Conservation (phyloP, 306 rosid genomes). For the Sechiopsis laciniata region DNA sequence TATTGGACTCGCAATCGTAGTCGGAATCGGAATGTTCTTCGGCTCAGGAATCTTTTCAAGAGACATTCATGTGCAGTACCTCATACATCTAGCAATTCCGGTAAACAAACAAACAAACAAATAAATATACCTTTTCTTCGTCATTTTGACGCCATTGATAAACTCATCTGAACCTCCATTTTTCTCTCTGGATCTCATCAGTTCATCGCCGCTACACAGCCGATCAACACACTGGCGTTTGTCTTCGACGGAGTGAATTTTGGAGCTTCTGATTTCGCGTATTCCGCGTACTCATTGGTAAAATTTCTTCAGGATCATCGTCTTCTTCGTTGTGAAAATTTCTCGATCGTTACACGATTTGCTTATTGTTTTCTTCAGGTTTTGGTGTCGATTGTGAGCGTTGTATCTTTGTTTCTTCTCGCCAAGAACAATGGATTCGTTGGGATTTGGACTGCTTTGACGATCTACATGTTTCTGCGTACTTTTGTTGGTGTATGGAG, state of each 20-base stretch:
- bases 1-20: conserved; percentile 55
- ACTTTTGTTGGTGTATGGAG: conserved; percentile 84
- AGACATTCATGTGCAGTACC: conserved; percentile 57
- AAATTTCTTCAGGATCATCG: conserved; percentile 22
- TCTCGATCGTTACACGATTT: not conserved
- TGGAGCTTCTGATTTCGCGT: conserved; percentile 95
- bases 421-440: conserved; percentile 57
- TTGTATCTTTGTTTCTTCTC: conserved; percentile 52
- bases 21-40: conserved; percentile 66
- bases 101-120: conserved; percentile 28
- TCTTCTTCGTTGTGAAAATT: not conserved
- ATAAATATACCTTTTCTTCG: not conserved
- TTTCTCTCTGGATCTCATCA: conserved; percentile 22
- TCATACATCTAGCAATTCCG: conserved; percentile 69
- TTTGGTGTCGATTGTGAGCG: conserved; percentile 61
- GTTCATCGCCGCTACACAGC: conserved; percentile 98
- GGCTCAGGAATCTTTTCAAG: conserved; percentile 75
- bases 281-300: conserved; percentile 80
- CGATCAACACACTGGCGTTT: conserved; percentile 76
- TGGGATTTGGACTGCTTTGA: conserved; percentile 85
- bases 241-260: conserved; percentile 92
- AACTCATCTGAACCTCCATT: not conserved
- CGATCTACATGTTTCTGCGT: conserved; percentile 86
- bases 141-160: not conserved
- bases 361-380: conserved; percentile 35